phyloP scores from a whole-genome alignment of 2,329 filamentous ascomycete species.

The Cryoendolithus antarcticus region DNA sequence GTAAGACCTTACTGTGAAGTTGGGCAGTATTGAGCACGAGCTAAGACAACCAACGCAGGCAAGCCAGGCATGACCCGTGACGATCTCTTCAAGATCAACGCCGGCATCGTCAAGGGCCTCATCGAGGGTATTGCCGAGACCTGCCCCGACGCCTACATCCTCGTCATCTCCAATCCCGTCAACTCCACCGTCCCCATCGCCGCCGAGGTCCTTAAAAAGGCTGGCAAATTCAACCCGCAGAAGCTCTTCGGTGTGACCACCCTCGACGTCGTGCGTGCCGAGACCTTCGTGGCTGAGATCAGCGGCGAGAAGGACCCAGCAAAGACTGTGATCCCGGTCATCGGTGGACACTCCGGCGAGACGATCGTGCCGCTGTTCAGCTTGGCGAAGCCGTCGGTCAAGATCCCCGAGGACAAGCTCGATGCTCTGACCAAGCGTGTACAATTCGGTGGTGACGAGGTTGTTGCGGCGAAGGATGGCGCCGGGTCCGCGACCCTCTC shows the following conservation, averaged over 20 bases:
- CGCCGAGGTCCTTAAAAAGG: conserved; percentile 89
- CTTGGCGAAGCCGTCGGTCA: conserved; percentile 66
- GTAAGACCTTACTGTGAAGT: conserved; percentile 34
- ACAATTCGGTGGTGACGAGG: conserved; percentile 95
- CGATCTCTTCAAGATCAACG: conserved; percentile 99
- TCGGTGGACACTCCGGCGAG: conserved; percentile 94
- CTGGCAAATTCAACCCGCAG: conserved; percentile 86
- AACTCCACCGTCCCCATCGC: conserved; percentile 98
- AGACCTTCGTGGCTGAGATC: conserved; percentile 87
- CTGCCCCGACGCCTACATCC: conserved; percentile 83
- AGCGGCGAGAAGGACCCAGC: conserved; percentile 70
- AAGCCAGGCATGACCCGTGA: conserved; percentile 99
- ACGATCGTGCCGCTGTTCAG: conserved; percentile 98
- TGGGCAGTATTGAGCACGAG: conserved; percentile 1
- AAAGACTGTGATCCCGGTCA: conserved; percentile 76
- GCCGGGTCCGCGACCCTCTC: conserved; percentile 82
- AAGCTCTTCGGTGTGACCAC: conserved; percentile 98
- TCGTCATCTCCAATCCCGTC: conserved; percentile 98
- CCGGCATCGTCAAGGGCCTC: conserved; percentile 89
- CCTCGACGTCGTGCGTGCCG: conserved; percentile 92
- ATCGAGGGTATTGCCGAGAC: conserved; percentile 79
- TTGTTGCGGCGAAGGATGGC: conserved; percentile 89
- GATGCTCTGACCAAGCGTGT: conserved; percentile 86
- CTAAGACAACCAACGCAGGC: conserved; percentile 41
- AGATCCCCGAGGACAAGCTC: conserved; percentile 80